Evolutionary conservation across 805 yeast species (phyloP), one percentile per base, ranked within the genome.

Genomic region (Grigorovia yakushimaensis): DNA sequence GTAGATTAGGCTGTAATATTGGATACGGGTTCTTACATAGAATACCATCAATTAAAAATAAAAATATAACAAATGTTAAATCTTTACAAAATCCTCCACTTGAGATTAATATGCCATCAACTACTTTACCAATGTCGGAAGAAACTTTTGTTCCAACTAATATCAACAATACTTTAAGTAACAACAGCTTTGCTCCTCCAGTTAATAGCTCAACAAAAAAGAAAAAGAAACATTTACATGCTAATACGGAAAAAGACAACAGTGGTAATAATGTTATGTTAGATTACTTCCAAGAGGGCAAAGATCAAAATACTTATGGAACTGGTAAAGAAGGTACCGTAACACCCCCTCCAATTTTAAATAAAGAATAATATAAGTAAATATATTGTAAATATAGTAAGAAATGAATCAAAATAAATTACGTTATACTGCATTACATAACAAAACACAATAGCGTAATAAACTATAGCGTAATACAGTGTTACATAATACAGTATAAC

Each of bases 1-100:
- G 96, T 1, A 70, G 88, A 36, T 67, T 91, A 36, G 98, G 98
- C 2, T 88, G 96, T 67, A 95, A 89, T 53, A 94, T 91, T 18
- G 98, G 97, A 0, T 89, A 88, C 58, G 98, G 98, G 0, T 73
- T 84, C 45, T 69, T 91, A 44, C 98, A 91, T 61, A 70, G 93
- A 50, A 66, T 86, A n/a, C 96, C 98, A 1, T 78, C 79, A 1
- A 62, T 60, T 5, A 42, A 30, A 41, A 11, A 27, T 15, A 33
- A 23, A 22, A 20, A 35, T 5, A 20, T 15, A 4, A 11, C 24
- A 17, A n/a, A 23, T 15, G 20, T 27, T 30, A 23, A 13, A 15
- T 19, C 18, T 3, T 19, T 19, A 9, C 21, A 27, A 22, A 4
- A 35, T 17, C 5, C 18, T 30, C 1, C 42, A 41, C 35, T 21